phyloP scores from a whole-genome alignment of 306 rosid genomes.

The Sindora glabra region DNA sequence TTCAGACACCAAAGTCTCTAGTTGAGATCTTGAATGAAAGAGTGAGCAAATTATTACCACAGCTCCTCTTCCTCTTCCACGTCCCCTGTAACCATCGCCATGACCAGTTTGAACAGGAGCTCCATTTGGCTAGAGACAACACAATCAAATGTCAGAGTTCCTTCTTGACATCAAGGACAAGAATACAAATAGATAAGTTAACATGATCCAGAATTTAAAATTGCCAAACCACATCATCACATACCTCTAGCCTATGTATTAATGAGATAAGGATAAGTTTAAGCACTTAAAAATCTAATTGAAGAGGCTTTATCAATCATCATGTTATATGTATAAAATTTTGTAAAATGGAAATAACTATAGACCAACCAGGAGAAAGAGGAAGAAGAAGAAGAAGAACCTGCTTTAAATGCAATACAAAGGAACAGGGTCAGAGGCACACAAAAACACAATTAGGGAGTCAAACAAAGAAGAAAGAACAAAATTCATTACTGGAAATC shows the following conservation, averaged over 20 bases:
- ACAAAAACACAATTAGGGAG: too few species aligned
- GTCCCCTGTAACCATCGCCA: conserved; percentile 58
- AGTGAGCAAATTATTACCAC: conserved; percentile 46
- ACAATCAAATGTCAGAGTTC: conserved; percentile 19
- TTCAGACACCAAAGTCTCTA: neutral
- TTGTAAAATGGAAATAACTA: neutral
- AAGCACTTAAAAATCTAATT: neutral
- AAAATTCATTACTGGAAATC: too few species aligned
- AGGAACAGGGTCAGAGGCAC: too few species aligned
- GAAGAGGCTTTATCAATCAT: neutral
- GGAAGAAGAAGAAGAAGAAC: neutral
- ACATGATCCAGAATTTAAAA: neutral
- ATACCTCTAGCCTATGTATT: neutral
- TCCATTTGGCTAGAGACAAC: conserved; percentile 49
- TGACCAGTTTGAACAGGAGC: conserved; percentile 34
- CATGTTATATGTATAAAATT: neutral
- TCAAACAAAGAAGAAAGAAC: too few species aligned
- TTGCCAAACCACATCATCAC: neutral
- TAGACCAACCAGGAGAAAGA: neutral
- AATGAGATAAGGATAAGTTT: neutral
- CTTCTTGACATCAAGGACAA: neutral
- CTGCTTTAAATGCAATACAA: too few species aligned
- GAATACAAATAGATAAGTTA: neutral
- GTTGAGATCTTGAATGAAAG: conserved; percentile 1
- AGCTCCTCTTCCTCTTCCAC: conserved; percentile 65